Percentiles rank a stretch among this genome's conserved stretches.
Evolutionary conservation across 805 yeast genomes (phyloP).

Genomic region (Kuraishia piskuri): DNA sequence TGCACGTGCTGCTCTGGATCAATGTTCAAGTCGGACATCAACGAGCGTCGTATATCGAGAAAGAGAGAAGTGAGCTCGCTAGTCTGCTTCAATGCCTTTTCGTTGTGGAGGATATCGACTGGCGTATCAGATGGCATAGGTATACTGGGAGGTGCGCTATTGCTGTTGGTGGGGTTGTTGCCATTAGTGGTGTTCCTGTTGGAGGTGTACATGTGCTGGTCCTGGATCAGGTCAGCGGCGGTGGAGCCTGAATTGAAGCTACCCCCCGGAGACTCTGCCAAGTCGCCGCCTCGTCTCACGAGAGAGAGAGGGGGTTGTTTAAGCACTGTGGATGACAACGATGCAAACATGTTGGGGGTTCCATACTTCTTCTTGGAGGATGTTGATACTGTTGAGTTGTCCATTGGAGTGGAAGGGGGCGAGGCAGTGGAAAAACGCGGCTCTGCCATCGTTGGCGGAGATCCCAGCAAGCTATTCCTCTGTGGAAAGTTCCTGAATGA

Average conservation of each 20-base stretch:
- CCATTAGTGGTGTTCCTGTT: neutral
- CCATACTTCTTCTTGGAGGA: conserved; percentile 3
- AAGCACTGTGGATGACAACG: neutral
- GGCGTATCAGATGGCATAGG: neutral
- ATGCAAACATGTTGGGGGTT: neutral
- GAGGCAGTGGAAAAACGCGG: neutral
- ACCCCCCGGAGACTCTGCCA: neutral
- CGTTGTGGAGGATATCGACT: neutral
- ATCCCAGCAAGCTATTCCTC: neutral
- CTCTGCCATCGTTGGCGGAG: neutral
- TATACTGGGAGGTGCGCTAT: neutral
- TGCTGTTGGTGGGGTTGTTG: neutral
- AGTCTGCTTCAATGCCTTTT: conserved; percentile 19
- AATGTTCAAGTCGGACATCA: conserved; percentile 33
- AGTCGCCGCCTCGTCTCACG: neutral
- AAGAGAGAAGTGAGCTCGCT: conserved; percentile 30
- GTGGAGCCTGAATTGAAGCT: neutral
- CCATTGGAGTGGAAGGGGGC: neutral
- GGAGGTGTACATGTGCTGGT: too few species aligned
- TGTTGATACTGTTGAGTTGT: conserved; percentile 1
- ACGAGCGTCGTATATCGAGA: conserved; percentile 31
- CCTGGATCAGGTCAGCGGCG: neutral
- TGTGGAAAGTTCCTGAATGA: neutral
- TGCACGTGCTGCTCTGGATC: conserved; percentile 20
- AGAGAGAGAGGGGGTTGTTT: neutral